phyloP scores from a whole-genome alignment of 331 rosid genomes.

The Rosa hybrid region DNA sequence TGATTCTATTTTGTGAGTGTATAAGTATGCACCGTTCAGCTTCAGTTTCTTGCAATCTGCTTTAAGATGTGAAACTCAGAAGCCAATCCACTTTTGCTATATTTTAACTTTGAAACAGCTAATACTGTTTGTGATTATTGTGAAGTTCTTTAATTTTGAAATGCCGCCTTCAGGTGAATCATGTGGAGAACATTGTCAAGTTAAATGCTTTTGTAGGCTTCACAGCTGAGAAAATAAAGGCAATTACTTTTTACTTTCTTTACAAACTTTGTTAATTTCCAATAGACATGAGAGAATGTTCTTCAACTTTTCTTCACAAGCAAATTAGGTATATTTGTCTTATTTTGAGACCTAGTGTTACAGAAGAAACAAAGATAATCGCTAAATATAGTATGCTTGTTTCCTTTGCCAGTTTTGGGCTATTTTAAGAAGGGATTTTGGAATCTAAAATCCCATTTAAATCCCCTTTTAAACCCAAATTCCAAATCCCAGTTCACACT shows the following conservation, averaged over 20 bases:
- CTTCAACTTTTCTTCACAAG: conserved; percentile 8
- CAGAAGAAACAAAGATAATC: background rate
- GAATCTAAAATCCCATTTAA: background rate
- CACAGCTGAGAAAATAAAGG: background rate
- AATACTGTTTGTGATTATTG: background rate
- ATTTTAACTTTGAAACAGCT: conserved; percentile 5
- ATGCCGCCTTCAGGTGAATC: background rate
- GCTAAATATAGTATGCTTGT: background rate
- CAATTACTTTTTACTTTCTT: background rate
- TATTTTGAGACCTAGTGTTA: background rate
- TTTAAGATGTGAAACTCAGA: background rate
- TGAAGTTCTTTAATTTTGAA: conserved; percentile 6
- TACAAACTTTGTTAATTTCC: background rate
- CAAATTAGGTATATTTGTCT: conserved; percentile 16
- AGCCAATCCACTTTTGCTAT: background rate
- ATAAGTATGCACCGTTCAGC: background rate
- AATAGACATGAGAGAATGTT: background rate
- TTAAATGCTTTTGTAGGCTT: background rate
- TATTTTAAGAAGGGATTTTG: background rate
- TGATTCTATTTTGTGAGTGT: background rate
- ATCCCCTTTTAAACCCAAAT: background rate
- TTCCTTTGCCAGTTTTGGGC: background rate
- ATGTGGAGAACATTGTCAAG: background rate
- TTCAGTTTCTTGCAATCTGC: conserved; percentile 1
- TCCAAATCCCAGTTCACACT: background rate